phyloP scores from a whole-genome alignment of 2,329 filamentous ascomycete species.

The Colletotrichum sp. region DNA sequence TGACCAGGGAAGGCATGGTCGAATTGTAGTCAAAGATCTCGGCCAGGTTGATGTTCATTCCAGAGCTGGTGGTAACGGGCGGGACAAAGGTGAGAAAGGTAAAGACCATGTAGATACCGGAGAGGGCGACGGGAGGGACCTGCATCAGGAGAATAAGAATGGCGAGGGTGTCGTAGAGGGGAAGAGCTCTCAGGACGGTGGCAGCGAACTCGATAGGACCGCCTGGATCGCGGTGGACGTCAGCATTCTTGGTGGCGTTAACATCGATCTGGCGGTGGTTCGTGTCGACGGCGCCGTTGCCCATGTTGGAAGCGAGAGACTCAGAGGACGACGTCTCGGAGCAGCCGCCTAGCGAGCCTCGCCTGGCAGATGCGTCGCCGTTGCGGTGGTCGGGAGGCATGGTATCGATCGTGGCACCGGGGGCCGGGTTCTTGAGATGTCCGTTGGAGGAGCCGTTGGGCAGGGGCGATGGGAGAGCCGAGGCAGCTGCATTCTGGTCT shows the following conservation, averaged over 20 bases:
- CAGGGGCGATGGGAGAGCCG: conserved; percentile 26
- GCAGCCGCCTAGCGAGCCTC: conserved; percentile 55
- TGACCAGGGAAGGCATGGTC: conserved; percentile 84
- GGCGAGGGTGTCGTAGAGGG: conserved; percentile 92
- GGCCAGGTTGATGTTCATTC: conserved; percentile 81
- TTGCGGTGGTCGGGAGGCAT: conserved; percentile 47
- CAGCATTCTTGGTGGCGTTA: conserved; percentile 70
- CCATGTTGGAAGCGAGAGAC: conserved; percentile 43
- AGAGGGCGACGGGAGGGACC: conserved; percentile 85
- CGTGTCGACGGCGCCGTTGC: conserved; percentile 46
- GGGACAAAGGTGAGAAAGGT: conserved; percentile 92
- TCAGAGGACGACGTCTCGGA: conserved; percentile 64
- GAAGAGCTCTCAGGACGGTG: conserved; percentile 88
- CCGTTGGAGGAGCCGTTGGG: conserved; percentile 33
- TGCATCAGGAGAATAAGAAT: conserved; percentile 96
- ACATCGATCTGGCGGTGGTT: conserved; percentile 72
- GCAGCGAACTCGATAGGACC: conserved; percentile 79
- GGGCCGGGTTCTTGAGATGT: conserved; percentile 20
- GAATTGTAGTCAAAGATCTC: conserved; percentile 91
- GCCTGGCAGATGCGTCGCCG: conserved; percentile 46
- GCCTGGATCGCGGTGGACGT: conserved; percentile 73
- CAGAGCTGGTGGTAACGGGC: conserved; percentile 77
- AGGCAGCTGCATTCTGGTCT: conserved; percentile 31
- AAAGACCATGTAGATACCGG: conserved; percentile 90
- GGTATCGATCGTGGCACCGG: conserved; percentile 30